Evolutionary conservation across 176 grass and related monocot genomes (phyloP).

Genomic region (Cenchrus americanus): DNA sequence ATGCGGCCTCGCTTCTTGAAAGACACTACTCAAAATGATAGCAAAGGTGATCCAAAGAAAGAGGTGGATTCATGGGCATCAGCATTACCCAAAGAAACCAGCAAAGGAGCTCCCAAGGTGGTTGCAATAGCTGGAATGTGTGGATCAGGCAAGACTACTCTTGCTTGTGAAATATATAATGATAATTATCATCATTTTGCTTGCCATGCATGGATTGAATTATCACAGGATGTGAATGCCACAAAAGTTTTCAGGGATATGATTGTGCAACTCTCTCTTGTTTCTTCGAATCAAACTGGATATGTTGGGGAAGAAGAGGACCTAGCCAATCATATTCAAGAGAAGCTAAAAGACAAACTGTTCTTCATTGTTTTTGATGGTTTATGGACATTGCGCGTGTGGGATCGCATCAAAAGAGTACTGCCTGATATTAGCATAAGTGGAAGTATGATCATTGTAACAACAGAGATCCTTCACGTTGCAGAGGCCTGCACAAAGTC

Average conservation of each 20-base stretch:
- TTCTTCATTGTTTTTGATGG: slow-evolving; percentile 1
- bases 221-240: background rate
- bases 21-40: background rate
- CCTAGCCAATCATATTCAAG: background rate
- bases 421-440: background rate
- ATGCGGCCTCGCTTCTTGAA: background rate
- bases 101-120: background rate
- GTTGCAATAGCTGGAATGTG: slow-evolving; percentile 1
- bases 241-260: background rate
- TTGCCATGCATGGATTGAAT: background rate
- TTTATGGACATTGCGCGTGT: background rate
- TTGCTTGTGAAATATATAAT: background rate
- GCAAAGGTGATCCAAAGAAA: background rate
- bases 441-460: background rate
- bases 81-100: background rate
- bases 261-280: background rate
- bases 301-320: background rate
- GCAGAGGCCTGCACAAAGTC: background rate
- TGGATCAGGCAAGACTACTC: background rate
- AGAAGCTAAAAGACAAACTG: background rate
- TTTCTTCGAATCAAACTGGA: background rate
- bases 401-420: background rate
- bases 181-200: background rate
- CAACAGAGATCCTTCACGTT: background rate
- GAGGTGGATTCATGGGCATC: background rate